A percentile compares a stretch with the other conserved stretches of the same genome.
phyloP scores from a whole-genome alignment of 768 basidiomycete genomes.

The Ephemerocybe angulata region DNA sequence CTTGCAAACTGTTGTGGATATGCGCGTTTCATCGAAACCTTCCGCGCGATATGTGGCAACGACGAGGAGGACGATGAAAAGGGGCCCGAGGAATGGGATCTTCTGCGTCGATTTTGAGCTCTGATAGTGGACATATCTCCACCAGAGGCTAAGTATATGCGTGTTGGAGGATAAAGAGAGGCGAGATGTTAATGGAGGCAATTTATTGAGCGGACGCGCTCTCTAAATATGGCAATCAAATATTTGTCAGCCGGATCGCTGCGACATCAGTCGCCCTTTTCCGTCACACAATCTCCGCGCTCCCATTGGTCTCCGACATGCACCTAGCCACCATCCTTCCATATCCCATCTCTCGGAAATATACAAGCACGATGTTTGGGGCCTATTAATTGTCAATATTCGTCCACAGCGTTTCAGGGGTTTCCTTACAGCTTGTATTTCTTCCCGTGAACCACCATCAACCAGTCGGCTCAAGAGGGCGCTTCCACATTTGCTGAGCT shows the following conservation, averaged over 20 bases:
- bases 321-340: background rate
- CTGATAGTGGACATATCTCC: slow-evolving; percentile 25
- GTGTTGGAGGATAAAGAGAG: slow-evolving; percentile 21
- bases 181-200: background rate
- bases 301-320: background rate
- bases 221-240: slow-evolving; percentile 2
- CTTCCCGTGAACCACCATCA: background rate
- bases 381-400: background rate
- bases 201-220: background rate
- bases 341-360: background rate
- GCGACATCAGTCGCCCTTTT: background rate
- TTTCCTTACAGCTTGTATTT: background rate
- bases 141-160: background rate
- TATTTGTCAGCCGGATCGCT: background rate
- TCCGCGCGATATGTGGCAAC: slow-evolving; percentile 35
- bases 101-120: slow-evolving; percentile 38
- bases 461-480: background rate
- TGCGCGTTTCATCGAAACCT: slow-evolving; percentile 46
- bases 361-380: background rate
- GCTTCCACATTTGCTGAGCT: background rate
- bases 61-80: slow-evolving; percentile 11
- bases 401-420: background rate
- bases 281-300: background rate
- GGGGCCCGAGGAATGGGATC: slow-evolving; percentile 51
- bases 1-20: slow-evolving; percentile 36